Base-by-base conservation (phyloP, 2,329 filamentous ascomycete genomes). In the Seiridium unicorne region DNA sequence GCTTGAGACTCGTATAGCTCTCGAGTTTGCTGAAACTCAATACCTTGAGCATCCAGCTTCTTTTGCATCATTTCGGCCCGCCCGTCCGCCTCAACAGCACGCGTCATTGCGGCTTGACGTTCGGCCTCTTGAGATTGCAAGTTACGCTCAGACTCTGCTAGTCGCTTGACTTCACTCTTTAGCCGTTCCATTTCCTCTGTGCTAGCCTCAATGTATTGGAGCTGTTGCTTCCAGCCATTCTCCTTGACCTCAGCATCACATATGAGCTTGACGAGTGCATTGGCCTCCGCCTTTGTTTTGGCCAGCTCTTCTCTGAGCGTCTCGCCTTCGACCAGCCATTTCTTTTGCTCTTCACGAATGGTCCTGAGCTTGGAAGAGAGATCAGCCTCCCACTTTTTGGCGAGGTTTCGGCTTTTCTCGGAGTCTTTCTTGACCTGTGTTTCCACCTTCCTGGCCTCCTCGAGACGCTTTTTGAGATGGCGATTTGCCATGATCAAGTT, bases 401-500 rank as follows among this genome's bases (percentile, higher is more conserved):
- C 84, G 66, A 93, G 83, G 44, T 84, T 86, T 40, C 90, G 86
- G 49, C 89, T 88, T 66, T 87, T 89, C 61, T 91, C 86, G 0
- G 86, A 87, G 67, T 93, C 90, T 64, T 86, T 89, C 67, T 87
- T 89, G 55, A 89, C 82, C 68, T 90, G 88, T 61, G 85, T 79
- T 72, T 91, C 89, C 2, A 84, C 79, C 65, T 88, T 86, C 68
- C 90, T 91, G 1, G 89, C 87, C 59, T 92, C 90, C 59, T 90
- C 87, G 7, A 92, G 81, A 57, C 90, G 88, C 58, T 86, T 85
- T 71, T 89, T 91, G 36, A 94, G 76, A 26, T 86, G 86, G 18
- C 90, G 86, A 69, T 93, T 94, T 18, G 84, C 87, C 66, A 92
- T 89, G 64, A 94, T 85, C 3, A 95, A 77, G 57, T 93, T 92